phyloP scores from a whole-genome alignment of 2,329 filamentous ascomycete genomes.

The Exserohilum turcica region DNA sequence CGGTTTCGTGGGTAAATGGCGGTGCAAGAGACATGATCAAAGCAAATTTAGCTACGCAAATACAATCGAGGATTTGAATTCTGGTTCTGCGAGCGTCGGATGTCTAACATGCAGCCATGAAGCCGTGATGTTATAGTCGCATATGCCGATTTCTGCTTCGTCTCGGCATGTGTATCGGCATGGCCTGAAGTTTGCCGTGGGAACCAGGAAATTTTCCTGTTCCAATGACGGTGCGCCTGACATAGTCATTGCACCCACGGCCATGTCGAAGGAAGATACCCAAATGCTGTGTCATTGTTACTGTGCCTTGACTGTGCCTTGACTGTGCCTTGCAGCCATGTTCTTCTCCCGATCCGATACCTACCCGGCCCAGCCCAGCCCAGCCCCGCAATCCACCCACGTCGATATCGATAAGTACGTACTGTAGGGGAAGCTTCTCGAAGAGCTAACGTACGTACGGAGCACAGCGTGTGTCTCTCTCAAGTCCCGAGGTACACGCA shows the following conservation, averaged over 20 bases:
- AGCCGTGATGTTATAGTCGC: background rate
- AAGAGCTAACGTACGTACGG: background rate
- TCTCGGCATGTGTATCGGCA: conserved; percentile 18
- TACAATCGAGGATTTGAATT: background rate
- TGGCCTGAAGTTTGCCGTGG: background rate
- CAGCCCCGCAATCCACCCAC: background rate
- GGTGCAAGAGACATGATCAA: conserved; percentile 59
- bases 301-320: too few relatives aligned
- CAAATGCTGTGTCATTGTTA: background rate
- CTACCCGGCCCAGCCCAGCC: too few relatives aligned
- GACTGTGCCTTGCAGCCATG: background rate
- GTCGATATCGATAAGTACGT: conserved; percentile 3
- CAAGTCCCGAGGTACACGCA: too few relatives aligned
- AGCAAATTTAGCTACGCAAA: background rate
- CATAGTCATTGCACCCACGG: too few relatives aligned
- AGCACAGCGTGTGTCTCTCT: background rate
- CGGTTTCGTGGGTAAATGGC: conserved; percentile 76
- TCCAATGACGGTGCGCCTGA: too few relatives aligned
- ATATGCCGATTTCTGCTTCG: background rate
- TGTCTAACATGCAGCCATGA: background rate
- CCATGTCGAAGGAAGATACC: background rate
- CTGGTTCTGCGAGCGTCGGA: background rate
- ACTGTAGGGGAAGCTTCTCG: conserved; percentile 5
- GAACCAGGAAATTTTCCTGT: background rate
- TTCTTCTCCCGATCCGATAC: background rate